Evolutionary conservation across 2,329 filamentous ascomycete genomes (phyloP).

Genomic region (Blumeria hordei): DNA sequence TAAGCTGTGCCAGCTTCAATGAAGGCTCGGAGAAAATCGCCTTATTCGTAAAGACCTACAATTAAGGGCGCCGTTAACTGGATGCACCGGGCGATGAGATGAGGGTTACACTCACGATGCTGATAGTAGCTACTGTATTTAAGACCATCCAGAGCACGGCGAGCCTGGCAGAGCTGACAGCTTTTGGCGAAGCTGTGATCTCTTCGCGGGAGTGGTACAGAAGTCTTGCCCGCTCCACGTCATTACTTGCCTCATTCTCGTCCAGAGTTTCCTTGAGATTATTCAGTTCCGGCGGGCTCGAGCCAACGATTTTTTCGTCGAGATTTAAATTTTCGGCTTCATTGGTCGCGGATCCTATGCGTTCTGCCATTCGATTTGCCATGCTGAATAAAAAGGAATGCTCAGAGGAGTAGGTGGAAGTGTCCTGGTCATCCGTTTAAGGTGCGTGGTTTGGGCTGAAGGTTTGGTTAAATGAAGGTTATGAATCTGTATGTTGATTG

Average conservation of each 20-base stretch:
- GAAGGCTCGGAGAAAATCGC: slow-evolving; percentile 39
- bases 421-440: no score
- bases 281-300: no score
- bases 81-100: not conserved
- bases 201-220: slow-evolving; percentile 16
- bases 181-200: slow-evolving; percentile 11
- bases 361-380: no score
- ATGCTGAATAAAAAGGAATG: no score
- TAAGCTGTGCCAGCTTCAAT: slow-evolving; percentile 35
- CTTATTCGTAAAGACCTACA: slow-evolving; percentile 38
- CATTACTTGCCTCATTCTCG: slow-evolving; percentile 18
- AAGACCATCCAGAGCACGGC: slow-evolving; percentile 30
- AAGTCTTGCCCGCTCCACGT: slow-evolving; percentile 20
- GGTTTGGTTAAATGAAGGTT: no score
- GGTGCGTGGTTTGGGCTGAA: no score
- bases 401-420: no score
- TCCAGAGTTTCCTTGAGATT: slow-evolving; percentile 4
- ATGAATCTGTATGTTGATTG: no score
- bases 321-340: no score
- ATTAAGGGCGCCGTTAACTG: no score
- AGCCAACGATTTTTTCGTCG: no score
- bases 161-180: slow-evolving; percentile 16
- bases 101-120: slow-evolving; percentile 24
- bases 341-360: no score
- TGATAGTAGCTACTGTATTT: slow-evolving; percentile 37